These are phyloP conservation scores for Malus sieversii DNA, from an alignment of 306 rosid species.

Conservation along the genomic window DNA sequence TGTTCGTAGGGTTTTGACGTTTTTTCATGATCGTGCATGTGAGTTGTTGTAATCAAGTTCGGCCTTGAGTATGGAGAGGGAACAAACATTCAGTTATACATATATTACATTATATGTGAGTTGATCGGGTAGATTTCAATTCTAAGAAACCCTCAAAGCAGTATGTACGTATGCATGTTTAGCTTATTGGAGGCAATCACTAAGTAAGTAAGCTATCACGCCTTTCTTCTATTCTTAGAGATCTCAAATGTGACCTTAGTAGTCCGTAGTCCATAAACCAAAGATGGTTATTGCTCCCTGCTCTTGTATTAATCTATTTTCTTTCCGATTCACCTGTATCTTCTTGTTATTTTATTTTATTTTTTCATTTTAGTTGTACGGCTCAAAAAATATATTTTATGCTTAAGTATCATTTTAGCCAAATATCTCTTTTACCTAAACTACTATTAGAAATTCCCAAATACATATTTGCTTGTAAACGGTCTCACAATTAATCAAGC, in stretches of 20 bases:
- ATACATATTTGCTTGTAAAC: neutral
- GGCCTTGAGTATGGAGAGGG: slow-evolving; percentile 51
- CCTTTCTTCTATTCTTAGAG: neutral
- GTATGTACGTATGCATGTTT: neutral
- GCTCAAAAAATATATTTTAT: neutral
- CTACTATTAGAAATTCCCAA: neutral
- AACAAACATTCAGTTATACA: slow-evolving; percentile 69
- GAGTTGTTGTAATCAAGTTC: slow-evolving; percentile 54
- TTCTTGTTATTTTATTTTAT: too few species aligned
- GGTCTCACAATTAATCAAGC: neutral
- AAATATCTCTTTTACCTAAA: neutral
- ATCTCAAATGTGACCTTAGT: neutral
- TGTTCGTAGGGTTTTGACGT: neutral
- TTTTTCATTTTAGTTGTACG: neutral
- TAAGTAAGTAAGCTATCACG: too few species aligned
- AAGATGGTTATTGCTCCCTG: neutral
- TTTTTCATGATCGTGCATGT: slow-evolving; percentile 43
- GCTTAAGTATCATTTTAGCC: neutral
- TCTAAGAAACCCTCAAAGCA: slow-evolving; percentile 15
- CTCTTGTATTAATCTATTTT: neutral
- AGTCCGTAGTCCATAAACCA: neutral
- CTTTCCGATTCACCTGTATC: neutral
- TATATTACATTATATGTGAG: slow-evolving; percentile 21
- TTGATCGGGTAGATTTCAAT: slow-evolving; percentile 53
- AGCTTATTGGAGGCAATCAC: neutral